Base-by-base conservation (phyloP, 805 yeast species). In the Monosporozyma servazzii region DNA sequence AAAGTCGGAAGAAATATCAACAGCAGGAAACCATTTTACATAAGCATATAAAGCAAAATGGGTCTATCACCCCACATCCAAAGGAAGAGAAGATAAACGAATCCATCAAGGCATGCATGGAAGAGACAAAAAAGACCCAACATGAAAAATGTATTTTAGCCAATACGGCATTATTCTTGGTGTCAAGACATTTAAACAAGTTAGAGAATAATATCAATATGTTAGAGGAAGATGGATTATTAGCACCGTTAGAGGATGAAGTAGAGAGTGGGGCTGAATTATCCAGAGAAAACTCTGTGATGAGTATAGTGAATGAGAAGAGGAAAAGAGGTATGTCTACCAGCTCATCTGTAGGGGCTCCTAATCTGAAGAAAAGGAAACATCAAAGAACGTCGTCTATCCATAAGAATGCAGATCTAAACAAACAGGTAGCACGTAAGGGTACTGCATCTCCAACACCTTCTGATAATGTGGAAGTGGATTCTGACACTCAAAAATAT, bases 11-110 rank as follows among this genome's bases (percentile, higher is more conserved):
- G 61, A 78, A 85, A 58, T 77, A 81, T 55, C 81, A 77, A 58
- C 82, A 80, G 52, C 76, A 84, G 57, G 98, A 91, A 62, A 73
- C 78, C n/a, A 87, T 82, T 55, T 70, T 91, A 50, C 96, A 86
- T 62, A 89, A 88, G 64, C 84, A 80, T 65, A 86, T 89, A 54
- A 80, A 84, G 56, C 83, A 86, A 47, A 81, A 87, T 67, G 96
- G 97, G 1, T 84, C 96, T 1, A 69, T 84, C 43, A 77, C 84
- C 1, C 86, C 82, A 56, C 84, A 84, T 66, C 93, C 96, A 1
- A 85, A 88, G 56, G 99, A 91, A 63, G 79, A 73, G 45, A 81
- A 76, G 54, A 61, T 85, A 3, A 78, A 79, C 58, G 75, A 78
- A 27, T 83, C 82, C 58, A 84, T 90, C 7, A 76, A 78, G 45